Conservation (phyloP, 331 rosid genomes). For the Cydonia oblonga region DNA sequence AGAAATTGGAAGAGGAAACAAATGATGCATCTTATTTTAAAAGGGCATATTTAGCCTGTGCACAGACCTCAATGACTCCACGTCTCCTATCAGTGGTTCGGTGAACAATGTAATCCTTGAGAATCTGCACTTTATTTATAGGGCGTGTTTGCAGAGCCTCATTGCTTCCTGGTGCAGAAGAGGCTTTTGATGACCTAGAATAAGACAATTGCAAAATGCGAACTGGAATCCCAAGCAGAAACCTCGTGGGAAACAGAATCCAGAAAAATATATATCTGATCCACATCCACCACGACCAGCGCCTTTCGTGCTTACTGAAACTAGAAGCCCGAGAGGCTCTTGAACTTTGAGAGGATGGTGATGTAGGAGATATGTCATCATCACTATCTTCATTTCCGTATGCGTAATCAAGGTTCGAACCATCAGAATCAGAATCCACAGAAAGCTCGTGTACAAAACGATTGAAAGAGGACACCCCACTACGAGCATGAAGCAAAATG, state of each 20-base stretch:
- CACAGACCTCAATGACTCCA: slow-evolving; percentile 81
- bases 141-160: slow-evolving; percentile 17
- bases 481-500: slow-evolving; percentile 20
- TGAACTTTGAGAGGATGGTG: slow-evolving; percentile 59
- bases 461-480: slow-evolving; percentile 92
- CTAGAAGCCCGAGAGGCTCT: slow-evolving; percentile 39
- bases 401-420: slow-evolving; percentile 47
- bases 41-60: not conserved
- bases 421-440: slow-evolving; percentile 58
- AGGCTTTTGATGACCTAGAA: slow-evolving; percentile 15
- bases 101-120: slow-evolving; percentile 63
- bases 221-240: slow-evolving; percentile 45
- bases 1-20: not conserved
- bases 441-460: slow-evolving; percentile 73
- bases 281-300: slow-evolving; percentile 50
- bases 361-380: slow-evolving; percentile 29
- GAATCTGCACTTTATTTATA: slow-evolving; percentile 35
- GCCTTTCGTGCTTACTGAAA: slow-evolving; percentile 25
- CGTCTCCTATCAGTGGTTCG: slow-evolving; percentile 81
- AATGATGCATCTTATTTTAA: not conserved
- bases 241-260: slow-evolving; percentile 45
- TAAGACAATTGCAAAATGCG: slow-evolving; percentile 21
- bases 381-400: slow-evolving; percentile 60
- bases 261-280: slow-evolving; percentile 36
- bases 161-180: slow-evolving; percentile 17